Evolutionary conservation across 257 asterid species (phyloP), one percentile per base, ranked within the genome.

Genomic region (Plantago elongata): DNA sequence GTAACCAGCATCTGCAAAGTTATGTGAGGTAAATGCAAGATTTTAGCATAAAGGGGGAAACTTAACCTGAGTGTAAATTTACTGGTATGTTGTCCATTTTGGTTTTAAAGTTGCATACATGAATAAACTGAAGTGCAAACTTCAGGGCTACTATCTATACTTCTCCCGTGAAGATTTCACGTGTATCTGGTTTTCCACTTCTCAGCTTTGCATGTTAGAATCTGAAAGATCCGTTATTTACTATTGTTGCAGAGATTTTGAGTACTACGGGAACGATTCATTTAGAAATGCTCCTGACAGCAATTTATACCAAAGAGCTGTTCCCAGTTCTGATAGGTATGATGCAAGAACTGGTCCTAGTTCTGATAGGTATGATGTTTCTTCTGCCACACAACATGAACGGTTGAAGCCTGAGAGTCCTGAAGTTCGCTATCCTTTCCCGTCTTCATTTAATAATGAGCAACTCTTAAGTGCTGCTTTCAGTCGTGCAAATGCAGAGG

Each of bases 351-450:
- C 80, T 70, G 80, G 75, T 73, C 79, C 77, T 43, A 74, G 45
- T 70, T 66, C 68, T n/a, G 89, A 68, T 71, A 74, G 57, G 61
- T 84, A 84, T 67, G 88, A 90, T 48, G 70, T 83, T 63, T 48
- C 93, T 46, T 66, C 91, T 74, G 87, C 85, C 65, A 62, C 89
- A 54, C 96, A 78, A 61, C 74, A 71, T 51, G 92, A 81, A 66
- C 78, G 77, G 45, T 68, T 80, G 77, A 87, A 79, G 65, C 74
- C 76, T 48, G 95, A 80, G 79, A 73, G 70, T 67, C 64, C 80
- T 57, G 93, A 83, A 61, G 57, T 76, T 75, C 93, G 83, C 61
- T 84, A 87, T 72, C 60, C 69, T 14, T 81, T 76, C 70, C 77
- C 78, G 67, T 67, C 95, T 77, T 34, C 85, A 30, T 80, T 71